Evolutionary conservation across 2,329 filamentous ascomycete species (phyloP).

Genomic region (Juglanconis juglandina): DNA sequence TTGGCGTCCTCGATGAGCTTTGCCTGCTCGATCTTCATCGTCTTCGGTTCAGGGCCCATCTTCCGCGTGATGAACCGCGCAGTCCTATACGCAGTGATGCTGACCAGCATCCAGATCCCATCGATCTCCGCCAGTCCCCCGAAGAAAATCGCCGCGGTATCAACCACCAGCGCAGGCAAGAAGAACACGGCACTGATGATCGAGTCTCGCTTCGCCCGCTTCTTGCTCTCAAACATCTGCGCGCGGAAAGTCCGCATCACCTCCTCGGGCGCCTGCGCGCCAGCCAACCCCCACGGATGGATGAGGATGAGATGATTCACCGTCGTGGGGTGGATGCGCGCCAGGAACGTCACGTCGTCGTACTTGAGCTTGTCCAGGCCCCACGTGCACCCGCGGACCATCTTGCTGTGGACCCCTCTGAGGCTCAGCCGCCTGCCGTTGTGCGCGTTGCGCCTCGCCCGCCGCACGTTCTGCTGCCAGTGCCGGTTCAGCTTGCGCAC

Average conservation of each 20-base stretch:
- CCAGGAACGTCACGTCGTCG: not conserved
- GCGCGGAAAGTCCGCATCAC: slow-evolving; percentile 4
- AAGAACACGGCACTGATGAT: not conserved
- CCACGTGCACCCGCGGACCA: not conserved
- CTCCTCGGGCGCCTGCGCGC: slow-evolving; percentile 4
- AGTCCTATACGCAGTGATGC: not conserved
- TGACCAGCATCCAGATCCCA: slow-evolving; percentile 8
- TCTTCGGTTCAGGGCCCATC: slow-evolving; percentile 11
- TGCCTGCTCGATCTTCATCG: not conserved
- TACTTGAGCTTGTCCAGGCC: not conserved
- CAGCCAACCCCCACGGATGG: slow-evolving; percentile 5
- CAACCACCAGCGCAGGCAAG: slow-evolving; percentile 3
- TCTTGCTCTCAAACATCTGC: slow-evolving; percentile 6
- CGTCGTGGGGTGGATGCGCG: slow-evolving; percentile 6
- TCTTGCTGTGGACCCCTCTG: not conserved
- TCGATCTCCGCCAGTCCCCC: slow-evolving; percentile 3
- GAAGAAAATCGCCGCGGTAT: slow-evolving; percentile 1
- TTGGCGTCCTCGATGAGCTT: slow-evolving; percentile 4
- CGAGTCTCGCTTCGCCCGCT: not conserved
- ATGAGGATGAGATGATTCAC: slow-evolving; percentile 13
- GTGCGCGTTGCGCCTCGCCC: not conserved
- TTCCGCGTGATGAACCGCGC: slow-evolving; percentile 1
- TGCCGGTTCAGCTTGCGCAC: not conserved
- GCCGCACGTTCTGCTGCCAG: slow-evolving; percentile 8
- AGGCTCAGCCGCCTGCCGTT: not conserved